Evolutionary conservation across 805 yeast species (phyloP).

Genomic region (Cyberlindnera samutprakarnensis): DNA sequence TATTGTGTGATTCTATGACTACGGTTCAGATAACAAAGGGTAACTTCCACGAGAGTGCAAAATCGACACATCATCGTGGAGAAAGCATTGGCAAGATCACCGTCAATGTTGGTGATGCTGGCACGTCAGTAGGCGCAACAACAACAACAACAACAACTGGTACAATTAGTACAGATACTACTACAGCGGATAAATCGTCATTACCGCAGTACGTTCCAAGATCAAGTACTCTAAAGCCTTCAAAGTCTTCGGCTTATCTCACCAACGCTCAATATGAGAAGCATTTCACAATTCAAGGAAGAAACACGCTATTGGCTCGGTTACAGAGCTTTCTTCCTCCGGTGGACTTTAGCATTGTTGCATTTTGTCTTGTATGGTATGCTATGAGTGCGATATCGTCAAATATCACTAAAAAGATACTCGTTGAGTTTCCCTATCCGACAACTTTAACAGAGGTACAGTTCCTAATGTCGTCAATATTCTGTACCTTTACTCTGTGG

Average conservation of each 20-base stretch:
- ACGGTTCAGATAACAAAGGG: too few species aligned
- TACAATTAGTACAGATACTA: too few species aligned
- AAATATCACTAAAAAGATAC: conserved; percentile 72
- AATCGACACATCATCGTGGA: too few species aligned
- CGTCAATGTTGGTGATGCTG: too few species aligned
- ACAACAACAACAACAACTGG: too few species aligned
- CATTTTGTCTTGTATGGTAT: conserved; percentile 74
- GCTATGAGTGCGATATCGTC: conserved; percentile 70
- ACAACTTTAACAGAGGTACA: conserved; percentile 87
- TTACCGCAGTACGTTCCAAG: too few species aligned
- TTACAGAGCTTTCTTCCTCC: conserved; percentile 22
- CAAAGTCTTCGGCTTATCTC: conserved; percentile 19
- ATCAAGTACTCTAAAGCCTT: conserved; percentile 15
- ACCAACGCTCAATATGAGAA: conserved; percentile 18
- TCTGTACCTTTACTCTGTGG: conserved; percentile 43
- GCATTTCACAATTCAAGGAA: conserved; percentile 18
- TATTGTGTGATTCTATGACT: too few species aligned
- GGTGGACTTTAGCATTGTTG: conserved; percentile 34
- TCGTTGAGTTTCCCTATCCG: conserved; percentile 67
- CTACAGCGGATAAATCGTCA: too few species aligned
- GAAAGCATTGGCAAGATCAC: too few species aligned
- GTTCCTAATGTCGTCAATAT: conserved; percentile 60
- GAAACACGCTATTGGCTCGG: conserved; percentile 6
- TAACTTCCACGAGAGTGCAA: too few species aligned
- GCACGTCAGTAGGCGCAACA: too few species aligned